Base-by-base conservation (phyloP, 192 early-diverging fungal species). In the Glomus cerebriforme region DNA sequence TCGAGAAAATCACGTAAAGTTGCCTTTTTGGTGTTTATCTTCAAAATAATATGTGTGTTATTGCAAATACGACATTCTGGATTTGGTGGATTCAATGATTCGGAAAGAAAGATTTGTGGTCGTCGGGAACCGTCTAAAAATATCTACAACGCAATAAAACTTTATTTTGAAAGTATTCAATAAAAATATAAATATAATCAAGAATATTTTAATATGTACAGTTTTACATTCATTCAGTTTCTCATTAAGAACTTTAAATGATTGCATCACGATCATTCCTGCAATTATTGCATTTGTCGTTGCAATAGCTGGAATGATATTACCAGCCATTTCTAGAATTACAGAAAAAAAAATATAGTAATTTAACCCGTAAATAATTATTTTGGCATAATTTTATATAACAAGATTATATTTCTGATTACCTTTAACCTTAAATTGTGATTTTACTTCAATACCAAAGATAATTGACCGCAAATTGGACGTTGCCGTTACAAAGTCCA, bases 251-350 rank as follows among this genome's bases (percentile, higher is more conserved):
- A 97, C 87, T 80, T 94, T 90, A 67, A 94, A 92, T 1, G 95
- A 94, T 58, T 96, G 91, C 82, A 95, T 87, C 15, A 97, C 94
- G 76, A 99, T 96, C 84, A 97, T 85, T 6, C 97, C 98, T 15
- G 97, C 95, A 75, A 98, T 89, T 32, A 98, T 93, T 8, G 97
- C 98, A 76, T 99, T 99, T 17, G 98, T 98, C 0, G 98, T 99
- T 49, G 98, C 97, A 73, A 99, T 96, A 32, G 97, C 97, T 1
- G 97, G 97, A 74, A 99, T 98, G 75, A 99, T 99, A 79, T 97
- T 98, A 66, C 97, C 97, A 7, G 98, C 98, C 95, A 99, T 99
- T 37, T 96, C 95, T 94, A 79, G 3, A 85, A 74, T 68, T 24
- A n/a, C 17, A 7, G 8, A 24, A 26, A 27, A 43, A 45, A 60